phyloP scores from a whole-genome alignment of 345 rosid genomes.

The Durio zibethinus region DNA sequence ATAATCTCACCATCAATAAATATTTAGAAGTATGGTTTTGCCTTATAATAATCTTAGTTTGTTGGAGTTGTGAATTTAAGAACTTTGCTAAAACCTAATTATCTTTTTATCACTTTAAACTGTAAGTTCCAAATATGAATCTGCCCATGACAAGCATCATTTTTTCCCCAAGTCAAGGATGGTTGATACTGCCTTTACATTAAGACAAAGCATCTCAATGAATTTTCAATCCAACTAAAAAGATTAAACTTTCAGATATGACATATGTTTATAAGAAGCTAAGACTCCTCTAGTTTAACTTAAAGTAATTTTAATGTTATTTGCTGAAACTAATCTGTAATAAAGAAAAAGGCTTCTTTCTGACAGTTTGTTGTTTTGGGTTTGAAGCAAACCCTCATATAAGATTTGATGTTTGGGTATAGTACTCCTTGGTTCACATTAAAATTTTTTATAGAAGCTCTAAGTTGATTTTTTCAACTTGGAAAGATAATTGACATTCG shows the following conservation, averaged over 20 bases:
- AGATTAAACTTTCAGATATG: neutral
- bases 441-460: neutral
- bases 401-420: neutral
- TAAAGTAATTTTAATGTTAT: neutral
- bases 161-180: neutral
- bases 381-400: neutral
- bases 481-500: neutral
- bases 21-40: neutral
- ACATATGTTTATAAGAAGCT: neutral
- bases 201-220: neutral
- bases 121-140: neutral
- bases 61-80: neutral
- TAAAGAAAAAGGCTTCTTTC: neutral
- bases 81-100: neutral
- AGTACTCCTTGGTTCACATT: neutral
- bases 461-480: neutral
- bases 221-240: neutral
- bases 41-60: neutral
- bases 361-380: neutral
- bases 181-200: neutral
- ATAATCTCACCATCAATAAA: neutral
- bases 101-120: neutral
- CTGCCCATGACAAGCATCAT: neutral
- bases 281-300: neutral
- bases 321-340: neutral